Evolutionary conservation across 768 basidiomycete species (phyloP).

Genomic region (Trametes elegans): DNA sequence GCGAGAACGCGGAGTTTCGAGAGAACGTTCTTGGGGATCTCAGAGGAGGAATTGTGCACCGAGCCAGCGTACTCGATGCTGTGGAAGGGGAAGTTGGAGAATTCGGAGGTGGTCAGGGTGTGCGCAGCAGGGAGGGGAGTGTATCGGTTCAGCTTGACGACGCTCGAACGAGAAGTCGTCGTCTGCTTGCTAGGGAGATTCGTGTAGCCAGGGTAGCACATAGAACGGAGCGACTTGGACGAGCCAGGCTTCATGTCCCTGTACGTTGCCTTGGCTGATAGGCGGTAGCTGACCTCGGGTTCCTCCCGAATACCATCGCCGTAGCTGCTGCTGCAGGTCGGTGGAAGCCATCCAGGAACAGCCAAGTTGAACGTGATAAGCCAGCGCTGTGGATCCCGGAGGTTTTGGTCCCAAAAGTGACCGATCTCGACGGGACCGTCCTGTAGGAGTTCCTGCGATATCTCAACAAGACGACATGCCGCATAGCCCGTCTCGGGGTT

Average conservation of each 20-base stretch:
- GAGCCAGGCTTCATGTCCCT: slow-evolving; percentile 42
- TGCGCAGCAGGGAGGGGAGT: slow-evolving; percentile 34
- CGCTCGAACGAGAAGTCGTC: slow-evolving; percentile 38
- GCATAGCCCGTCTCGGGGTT: slow-evolving; percentile 65
- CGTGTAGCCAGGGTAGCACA: slow-evolving; percentile 58
- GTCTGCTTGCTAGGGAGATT: slow-evolving; percentile 40
- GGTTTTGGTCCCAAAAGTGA: slow-evolving; percentile 63
- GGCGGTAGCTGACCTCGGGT: slow-evolving; percentile 60
- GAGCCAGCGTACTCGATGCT: slow-evolving; percentile 32
- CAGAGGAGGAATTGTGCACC: slow-evolving; percentile 14
- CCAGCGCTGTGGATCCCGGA: slow-evolving; percentile 59
- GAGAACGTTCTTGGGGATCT: slow-evolving; percentile 53
- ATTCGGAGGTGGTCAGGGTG: slow-evolving; percentile 30
- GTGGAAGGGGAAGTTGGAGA: slow-evolving; percentile 34
- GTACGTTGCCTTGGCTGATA: slow-evolving; percentile 68
- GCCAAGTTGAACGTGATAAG: slow-evolving; percentile 77
- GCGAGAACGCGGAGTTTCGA: slow-evolving; percentile 64
- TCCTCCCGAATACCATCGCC: slow-evolving; percentile 41
- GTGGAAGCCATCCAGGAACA: slow-evolving; percentile 90
- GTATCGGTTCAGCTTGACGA: slow-evolving; percentile 55
- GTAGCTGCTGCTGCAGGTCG: slow-evolving; percentile 41
- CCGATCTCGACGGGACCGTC: slow-evolving; percentile 55
- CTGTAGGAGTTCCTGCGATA: slow-evolving; percentile 61
- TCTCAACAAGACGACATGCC: slow-evolving; percentile 61
- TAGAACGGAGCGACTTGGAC: slow-evolving; percentile 44